Evolutionary conservation across 1,284 basidiomycete species (phyloP), one percentile per base, ranked within the genome.

Genomic region (Ceratobasidium sp.): DNA sequence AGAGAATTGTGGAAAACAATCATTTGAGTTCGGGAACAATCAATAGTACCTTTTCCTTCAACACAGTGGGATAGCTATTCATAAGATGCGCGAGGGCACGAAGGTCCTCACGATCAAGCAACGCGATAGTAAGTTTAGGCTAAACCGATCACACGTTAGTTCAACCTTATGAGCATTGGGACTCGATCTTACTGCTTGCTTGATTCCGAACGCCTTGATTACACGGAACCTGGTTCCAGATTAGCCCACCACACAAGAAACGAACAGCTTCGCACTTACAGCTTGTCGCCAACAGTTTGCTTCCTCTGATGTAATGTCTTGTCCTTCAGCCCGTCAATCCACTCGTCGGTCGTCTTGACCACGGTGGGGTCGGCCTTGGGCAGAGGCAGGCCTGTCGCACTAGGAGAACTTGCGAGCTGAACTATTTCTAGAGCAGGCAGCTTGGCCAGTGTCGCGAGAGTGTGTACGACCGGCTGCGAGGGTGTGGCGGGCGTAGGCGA

Each of bases 71-170:
- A 77, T 93, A 94, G 76, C 89, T 90, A 77, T 93, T 91, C 90
- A 93, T 91, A 62, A 96, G 82, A 76, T 94, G 91, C 8, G 91
- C 90, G 43, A 95, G 83, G 0, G 92, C 81, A 35, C 91, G 85
- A 27, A 96, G 82, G 75, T 96, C 93, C 70, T 94, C 93, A 73
- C 89, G 84, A 74, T 95, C 92, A 68, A 96, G 80, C 10, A 96
- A 82, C 1, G 85, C 81, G 73, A 96, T 93, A 0, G 93, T 93
- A 71, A 93, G 80, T 77, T 93, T 93, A 49, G 91, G 89, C 86
- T 91, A 69, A 60, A n/a, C 58, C n/a, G 22, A 58, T 3, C n/a
- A 34, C 15, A 22, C 3, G 20, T 54, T 58, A 32, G 62, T 47
- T 8, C 17, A 40, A 8, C 38, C 8, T 40, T 8, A 17, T 40